Conservation (phyloP, 2,329 filamentous ascomycete genomes). For the Aspergillus ruber region DNA sequence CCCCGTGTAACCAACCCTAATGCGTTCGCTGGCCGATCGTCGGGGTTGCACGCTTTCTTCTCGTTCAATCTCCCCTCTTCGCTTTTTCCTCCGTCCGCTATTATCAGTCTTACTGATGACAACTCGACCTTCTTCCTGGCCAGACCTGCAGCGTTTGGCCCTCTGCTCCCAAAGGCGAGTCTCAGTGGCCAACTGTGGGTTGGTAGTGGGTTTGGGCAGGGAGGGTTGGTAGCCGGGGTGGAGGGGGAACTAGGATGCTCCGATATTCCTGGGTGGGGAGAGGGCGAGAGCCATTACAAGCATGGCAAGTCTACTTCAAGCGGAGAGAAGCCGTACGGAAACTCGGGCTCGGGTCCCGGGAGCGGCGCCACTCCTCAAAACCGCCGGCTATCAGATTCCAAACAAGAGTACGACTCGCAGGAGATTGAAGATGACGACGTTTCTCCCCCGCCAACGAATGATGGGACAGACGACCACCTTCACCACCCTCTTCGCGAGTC, state of each 20-base stretch:
- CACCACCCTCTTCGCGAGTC: conserved; percentile 53
- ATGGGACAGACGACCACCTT: conserved; percentile 81
- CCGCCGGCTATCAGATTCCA: conserved; percentile 18
- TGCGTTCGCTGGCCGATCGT: conserved; percentile 33
- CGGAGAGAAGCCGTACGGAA: conserved; percentile 15
- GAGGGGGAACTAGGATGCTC: conserved; percentile 91
- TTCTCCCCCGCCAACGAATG: conserved; percentile 43
- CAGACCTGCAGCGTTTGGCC: conserved; percentile 87
- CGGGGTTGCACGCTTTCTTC: conserved; percentile 54
- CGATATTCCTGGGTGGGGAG: conserved; percentile 84
- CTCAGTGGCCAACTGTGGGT: conserved; percentile 90
- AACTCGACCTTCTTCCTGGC: conserved; percentile 97
- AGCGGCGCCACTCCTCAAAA: conserved; percentile 15
- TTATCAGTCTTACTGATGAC: conserved; percentile 94
- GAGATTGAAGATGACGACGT: conserved; percentile 11
- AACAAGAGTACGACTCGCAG: conserved; percentile 14
- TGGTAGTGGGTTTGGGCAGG: conserved; percentile 81
- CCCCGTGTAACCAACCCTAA: conserved; percentile 32
- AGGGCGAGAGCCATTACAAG: conserved; percentile 44
- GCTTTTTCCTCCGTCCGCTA: conserved; percentile 88
- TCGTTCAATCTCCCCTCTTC: conserved; percentile 72
- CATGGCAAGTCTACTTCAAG: conserved; percentile 16
- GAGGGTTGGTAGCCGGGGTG: conserved; percentile 45
- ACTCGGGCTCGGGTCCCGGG: conserved; percentile 16
- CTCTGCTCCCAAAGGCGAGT: conserved; percentile 65